phyloP scores from a whole-genome alignment of 371 early-diverging fungal genomes.

The Mucor sp. region DNA sequence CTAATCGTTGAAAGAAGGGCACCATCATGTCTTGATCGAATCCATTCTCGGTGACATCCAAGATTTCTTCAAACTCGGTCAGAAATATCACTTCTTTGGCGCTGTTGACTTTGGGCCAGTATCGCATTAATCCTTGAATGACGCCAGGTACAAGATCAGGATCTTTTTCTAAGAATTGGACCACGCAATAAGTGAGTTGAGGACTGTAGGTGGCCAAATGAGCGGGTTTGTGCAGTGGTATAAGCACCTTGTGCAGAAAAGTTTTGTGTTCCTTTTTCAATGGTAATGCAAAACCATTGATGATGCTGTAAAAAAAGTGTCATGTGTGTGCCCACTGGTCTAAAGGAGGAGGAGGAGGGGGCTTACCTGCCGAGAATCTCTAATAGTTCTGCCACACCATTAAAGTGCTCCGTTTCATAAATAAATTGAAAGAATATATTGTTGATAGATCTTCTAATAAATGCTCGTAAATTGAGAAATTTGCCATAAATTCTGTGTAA shows the following conservation, averaged over 20 bases:
- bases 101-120: slow-evolving; percentile 98
- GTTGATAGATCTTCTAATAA: slow-evolving; percentile 95
- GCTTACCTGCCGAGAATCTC: slow-evolving; percentile 89
- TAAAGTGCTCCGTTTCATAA: slow-evolving; percentile 94
- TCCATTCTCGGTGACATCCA: slow-evolving; percentile 90
- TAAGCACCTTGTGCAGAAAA: slow-evolving; percentile 87
- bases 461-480: slow-evolving; percentile 92
- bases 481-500: slow-evolving; percentile 97
- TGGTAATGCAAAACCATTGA: slow-evolving; percentile 98
- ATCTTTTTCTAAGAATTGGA: slow-evolving; percentile 98
- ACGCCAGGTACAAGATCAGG: slow-evolving; percentile 88
- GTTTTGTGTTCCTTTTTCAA: slow-evolving; percentile 97
- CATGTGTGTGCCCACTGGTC: too few species aligned
- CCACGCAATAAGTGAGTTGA: slow-evolving; percentile 96
- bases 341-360: too few species aligned
- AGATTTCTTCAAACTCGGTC: slow-evolving; percentile 94
- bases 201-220: slow-evolving; percentile 92
- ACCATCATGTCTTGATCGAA: slow-evolving; percentile 88
- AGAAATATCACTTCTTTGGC: slow-evolving; percentile 98
- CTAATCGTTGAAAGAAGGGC: slow-evolving; percentile 89
- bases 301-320: slow-evolving; percentile 72
- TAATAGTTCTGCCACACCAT: slow-evolving; percentile 96
- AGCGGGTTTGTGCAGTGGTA: slow-evolving; percentile 95
- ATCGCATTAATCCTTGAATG: slow-evolving; percentile 86
- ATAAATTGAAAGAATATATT: slow-evolving; percentile 96